Percentiles rank a stretch among this genome's conserved stretches.
phyloP scores from a whole-genome alignment of 148 eudicot genomes.

The Vaccinium myrtillus region DNA sequence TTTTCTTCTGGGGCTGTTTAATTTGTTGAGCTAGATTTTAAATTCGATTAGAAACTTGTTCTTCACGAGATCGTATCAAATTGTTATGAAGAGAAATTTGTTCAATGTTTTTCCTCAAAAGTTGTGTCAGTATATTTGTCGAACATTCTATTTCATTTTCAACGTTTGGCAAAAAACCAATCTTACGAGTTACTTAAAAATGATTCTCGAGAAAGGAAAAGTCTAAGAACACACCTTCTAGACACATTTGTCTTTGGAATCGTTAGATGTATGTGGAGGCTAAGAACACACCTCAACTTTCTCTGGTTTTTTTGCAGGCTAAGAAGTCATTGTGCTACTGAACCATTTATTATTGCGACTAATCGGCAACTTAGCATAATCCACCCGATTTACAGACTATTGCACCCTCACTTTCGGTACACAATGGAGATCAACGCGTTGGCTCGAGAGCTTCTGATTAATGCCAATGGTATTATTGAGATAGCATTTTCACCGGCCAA shows the following conservation, averaged over 20 bases:
- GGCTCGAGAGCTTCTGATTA: conserved; percentile 78
- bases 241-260: too few relatives aligned
- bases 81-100: neutral
- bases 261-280: too few relatives aligned
- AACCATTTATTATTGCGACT: conserved; percentile 75
- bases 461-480: conserved; percentile 67
- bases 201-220: too few relatives aligned
- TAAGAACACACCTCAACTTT: neutral
- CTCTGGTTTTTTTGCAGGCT: conserved; percentile 41
- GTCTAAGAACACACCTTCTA: too few relatives aligned
- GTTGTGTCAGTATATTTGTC: too few relatives aligned
- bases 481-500: conserved; percentile 45
- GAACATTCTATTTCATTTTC: too few relatives aligned
- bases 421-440: conserved; percentile 93
- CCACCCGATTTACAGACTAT: conserved; percentile 73
- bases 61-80: too few relatives aligned
- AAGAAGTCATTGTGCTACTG: conserved; percentile 68
- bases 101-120: too few relatives aligned
- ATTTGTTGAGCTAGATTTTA: neutral
- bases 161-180: too few relatives aligned
- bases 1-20: too few relatives aligned
- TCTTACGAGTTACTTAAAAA: too few relatives aligned
- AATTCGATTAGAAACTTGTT: neutral
- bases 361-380: conserved; percentile 71
- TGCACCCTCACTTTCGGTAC: conserved; percentile 79